These are phyloP conservation scores for Kurtzmaniella quercitrusa DNA, from an alignment of 1,139 yeast genomes.

Conservation along the genomic window DNA sequence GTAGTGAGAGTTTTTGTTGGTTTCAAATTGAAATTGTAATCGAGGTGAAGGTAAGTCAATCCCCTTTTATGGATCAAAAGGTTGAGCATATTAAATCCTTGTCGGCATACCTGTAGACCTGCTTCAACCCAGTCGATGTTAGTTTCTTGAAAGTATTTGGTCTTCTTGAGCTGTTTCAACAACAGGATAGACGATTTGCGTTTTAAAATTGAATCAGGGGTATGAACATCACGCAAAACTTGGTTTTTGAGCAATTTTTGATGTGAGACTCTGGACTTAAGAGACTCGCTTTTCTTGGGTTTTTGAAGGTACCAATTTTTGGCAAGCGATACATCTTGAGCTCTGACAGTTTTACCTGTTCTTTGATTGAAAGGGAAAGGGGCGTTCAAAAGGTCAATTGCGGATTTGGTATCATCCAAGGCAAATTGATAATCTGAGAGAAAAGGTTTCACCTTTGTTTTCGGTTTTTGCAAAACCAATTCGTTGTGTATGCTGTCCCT, in stretches of 20 bases:
- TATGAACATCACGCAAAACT: constrained; percentile 70
- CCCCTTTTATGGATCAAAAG: constrained; percentile 88
- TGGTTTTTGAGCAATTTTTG: constrained; percentile 77
- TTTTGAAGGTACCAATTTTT: constrained; percentile 81
- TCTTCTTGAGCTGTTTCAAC: constrained; percentile 64
- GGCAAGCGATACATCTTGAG: constrained; percentile 84
- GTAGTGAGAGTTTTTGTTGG: constrained; percentile 97
- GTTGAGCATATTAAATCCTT: constrained; percentile 92
- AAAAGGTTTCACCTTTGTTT: constrained; percentile 40
- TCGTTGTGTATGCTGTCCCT: constrained; percentile 3
- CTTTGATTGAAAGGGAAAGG: constrained; percentile 82
- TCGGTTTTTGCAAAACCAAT: constrained; percentile 17
- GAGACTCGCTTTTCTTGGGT: constrained; percentile 55
- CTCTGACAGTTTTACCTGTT: constrained; percentile 68
- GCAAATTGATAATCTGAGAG: constrained; percentile 32
- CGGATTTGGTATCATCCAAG: constrained; percentile 47
- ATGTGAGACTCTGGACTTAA: constrained; percentile 79
- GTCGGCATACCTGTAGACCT: constrained; percentile 87
- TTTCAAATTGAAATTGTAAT: constrained; percentile 90
- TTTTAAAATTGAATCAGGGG: constrained; percentile 18
- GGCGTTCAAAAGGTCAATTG: constrained; percentile 70
- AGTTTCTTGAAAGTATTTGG: constrained; percentile 89
- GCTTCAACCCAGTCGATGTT: constrained; percentile 98
- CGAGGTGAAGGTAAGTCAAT: constrained; percentile 85
- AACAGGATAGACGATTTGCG: constrained; percentile 36